These are phyloP conservation scores for Acacia melanoxylon DNA, from an alignment of 306 rosid species.

Conservation along the genomic window DNA sequence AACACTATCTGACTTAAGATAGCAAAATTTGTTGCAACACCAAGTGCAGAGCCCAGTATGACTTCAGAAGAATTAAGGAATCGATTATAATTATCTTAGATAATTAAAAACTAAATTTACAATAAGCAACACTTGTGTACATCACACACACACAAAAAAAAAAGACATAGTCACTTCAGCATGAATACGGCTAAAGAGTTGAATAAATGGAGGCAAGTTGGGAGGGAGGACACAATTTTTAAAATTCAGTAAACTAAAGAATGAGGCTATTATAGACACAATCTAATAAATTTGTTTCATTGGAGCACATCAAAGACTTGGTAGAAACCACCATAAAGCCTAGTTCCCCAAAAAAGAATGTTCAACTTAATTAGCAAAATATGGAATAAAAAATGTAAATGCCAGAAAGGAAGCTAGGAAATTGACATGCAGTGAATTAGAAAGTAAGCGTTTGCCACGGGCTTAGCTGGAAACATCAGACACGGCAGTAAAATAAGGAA, in stretches of 20 bases:
- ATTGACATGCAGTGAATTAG: background rate
- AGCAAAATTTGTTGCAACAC: constrained; percentile 73
- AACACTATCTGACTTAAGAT: constrained; percentile 75
- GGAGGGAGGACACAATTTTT: background rate
- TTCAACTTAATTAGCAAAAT: background rate
- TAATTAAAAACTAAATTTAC: background rate
- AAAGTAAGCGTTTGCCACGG: background rate
- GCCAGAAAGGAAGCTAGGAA: constrained; percentile 7
- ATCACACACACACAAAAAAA: background rate
- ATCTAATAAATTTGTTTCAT: background rate
- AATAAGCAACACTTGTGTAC: background rate
- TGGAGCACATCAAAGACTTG: background rate
- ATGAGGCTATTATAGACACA: background rate
- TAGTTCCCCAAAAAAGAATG: background rate
- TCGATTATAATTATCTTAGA: constrained; percentile 12
- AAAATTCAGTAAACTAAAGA: background rate
- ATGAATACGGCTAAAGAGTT: background rate
- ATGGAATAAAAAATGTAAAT: background rate
- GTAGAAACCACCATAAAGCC: background rate
- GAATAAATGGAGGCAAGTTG: background rate
- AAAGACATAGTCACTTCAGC: background rate
- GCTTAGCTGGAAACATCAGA: constrained; percentile 1
- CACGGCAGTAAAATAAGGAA: background rate
- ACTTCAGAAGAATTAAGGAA: constrained; percentile 62
- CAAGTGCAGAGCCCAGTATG: constrained; percentile 76